Conservation (phyloP, 805 yeast species). For the Pichia occidentalis region DNA sequence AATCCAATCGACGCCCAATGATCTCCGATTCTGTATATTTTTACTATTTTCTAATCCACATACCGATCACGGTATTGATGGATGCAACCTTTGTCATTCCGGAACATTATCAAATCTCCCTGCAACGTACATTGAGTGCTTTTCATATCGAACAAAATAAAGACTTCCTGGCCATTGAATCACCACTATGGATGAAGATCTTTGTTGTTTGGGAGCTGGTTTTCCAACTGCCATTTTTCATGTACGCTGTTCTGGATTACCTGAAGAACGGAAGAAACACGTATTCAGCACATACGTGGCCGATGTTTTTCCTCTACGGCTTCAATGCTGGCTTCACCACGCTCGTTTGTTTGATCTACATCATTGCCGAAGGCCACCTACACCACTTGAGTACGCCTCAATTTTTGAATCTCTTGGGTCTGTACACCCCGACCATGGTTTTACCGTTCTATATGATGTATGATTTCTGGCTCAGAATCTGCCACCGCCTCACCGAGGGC, state of each 20-base stretch:
- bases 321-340: constrained; percentile 81
- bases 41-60: constrained; percentile 45
- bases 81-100: constrained; percentile 74
- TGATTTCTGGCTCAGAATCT: constrained; percentile 30
- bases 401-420: constrained; percentile 36
- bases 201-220: constrained; percentile 69
- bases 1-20: too few species aligned
- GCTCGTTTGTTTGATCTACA: constrained; percentile 56
- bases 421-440: constrained; percentile 67
- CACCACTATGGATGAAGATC: constrained; percentile 54
- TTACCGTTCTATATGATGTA: constrained; percentile 54
- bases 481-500: background rate
- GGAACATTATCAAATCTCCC: constrained; percentile 33
- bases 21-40: constrained; percentile 23
- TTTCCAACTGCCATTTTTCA: constrained; percentile 77
- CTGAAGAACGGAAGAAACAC: constrained; percentile 11
- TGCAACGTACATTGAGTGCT: constrained; percentile 45
- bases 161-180: constrained; percentile 59
- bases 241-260: constrained; percentile 35
- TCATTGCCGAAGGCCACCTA: constrained; percentile 28
- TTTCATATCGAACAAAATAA: constrained; percentile 61
- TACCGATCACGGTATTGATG: constrained; percentile 67
- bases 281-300: constrained; percentile 21
- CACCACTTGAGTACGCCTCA: constrained; percentile 37
- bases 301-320: constrained; percentile 55